Base-by-base conservation (phyloP, 352 stramenopile genomes). In the Phytophthora sojae region DNA sequence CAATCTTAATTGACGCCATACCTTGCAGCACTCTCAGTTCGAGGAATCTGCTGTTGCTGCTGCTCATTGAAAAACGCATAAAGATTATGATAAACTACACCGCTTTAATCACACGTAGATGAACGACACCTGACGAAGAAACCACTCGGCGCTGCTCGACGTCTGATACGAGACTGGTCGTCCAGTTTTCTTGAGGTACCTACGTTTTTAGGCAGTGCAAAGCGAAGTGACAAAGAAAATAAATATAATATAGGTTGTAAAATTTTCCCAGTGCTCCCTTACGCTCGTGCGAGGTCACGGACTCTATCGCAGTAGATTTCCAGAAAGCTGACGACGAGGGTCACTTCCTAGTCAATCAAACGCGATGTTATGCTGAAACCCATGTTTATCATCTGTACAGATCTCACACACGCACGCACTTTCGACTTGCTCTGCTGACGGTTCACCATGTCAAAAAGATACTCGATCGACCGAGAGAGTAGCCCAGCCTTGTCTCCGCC, bases 221-320 rank as follows among this genome's bases (percentile, higher is more conserved):
- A 15, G 64, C 17, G 14, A 37, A 49, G 32, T 35, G 25, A 26
- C 25, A 26, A 26, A 26, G 6, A 23, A 2, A 50, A 23, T 4
- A 50, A 50, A 50, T n/a, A 23, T 1, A 58, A 4, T 47, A 26
- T 1, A 21, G 32, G 15, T 21, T 11, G 52, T 19, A 32, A n/a
- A 15, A 1, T 12, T 39, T 12, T n/a, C 52, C 26, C 50, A 21
- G 17, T 9, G 53, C n/a, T 44, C 8, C 81, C 67, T 68, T 90
- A 98, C 72, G 94, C 93, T 74, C 92, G 80, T 6, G 93, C 88
- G 11, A 98, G 86, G 70, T 98, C 95, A 11, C 95, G 88, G 12
- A 98, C 89, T 21, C 91, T 90, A 62, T 98, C 95, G 53, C 92
- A 97, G 79, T 98, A 98, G 25, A 98, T 98, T 77, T 98, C 95